Conservation (phyloP, 495 filamentous ascomycete genomes). For the Xylaria flabelliformis region DNA sequence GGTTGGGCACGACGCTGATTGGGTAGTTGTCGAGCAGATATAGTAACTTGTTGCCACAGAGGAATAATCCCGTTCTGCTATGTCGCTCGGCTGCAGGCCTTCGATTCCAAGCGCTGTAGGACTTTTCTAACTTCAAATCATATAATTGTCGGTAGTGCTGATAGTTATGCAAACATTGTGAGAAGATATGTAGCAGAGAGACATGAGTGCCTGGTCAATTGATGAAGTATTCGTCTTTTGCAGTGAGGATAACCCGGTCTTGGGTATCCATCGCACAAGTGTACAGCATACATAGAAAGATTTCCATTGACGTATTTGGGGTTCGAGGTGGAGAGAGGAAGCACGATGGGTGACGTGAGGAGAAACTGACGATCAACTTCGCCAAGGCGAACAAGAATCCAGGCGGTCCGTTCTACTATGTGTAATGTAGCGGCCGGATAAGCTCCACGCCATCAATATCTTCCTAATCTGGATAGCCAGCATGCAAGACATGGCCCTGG, state of each 20-base stretch:
- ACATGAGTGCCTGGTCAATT: background rate
- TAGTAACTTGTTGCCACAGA: constrained; percentile 20
- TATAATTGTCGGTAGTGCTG: background rate
- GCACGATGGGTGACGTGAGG: constrained; percentile 21
- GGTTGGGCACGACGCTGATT: constrained; percentile 17
- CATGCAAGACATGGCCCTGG: constrained; percentile 30
- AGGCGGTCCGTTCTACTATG: background rate
- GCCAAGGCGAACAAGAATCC: constrained; percentile 24
- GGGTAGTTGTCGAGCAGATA: constrained; percentile 13
- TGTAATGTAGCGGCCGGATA: constrained; percentile 1
- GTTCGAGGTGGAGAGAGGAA: background rate
- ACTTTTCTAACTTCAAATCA: background rate
- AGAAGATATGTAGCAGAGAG: background rate
- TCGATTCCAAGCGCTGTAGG: background rate
- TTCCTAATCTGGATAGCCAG: constrained; percentile 8
- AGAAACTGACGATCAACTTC: constrained; percentile 8
- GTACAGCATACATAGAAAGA: background rate
- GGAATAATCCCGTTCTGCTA: constrained; percentile 23
- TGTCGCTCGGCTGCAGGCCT: constrained; percentile 18
- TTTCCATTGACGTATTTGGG: background rate
- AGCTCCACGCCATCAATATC: constrained; percentile 19
- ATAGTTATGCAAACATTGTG: background rate
- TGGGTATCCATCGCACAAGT: constrained; percentile 8
- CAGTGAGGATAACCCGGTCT: background rate
- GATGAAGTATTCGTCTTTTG: background rate